Base-by-base conservation (phyloP, 306 rosid genomes). In the Geum urbanum region DNA sequence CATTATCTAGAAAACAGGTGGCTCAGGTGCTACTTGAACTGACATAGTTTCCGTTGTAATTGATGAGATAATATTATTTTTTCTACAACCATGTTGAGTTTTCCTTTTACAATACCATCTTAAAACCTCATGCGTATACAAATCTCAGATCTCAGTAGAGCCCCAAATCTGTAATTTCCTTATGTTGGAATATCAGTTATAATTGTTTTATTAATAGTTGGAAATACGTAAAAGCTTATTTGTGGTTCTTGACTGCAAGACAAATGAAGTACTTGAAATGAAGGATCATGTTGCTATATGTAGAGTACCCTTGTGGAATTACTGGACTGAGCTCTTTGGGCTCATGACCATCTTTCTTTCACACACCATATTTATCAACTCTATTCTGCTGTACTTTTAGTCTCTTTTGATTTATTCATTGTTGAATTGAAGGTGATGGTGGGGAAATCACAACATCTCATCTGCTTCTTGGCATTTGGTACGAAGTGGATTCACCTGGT, bases 401-500 rank as follows among this genome's bases (percentile, higher is more conserved):
- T 9, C 6, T 32, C 40, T 19, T 58, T 35, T 62, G 16, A 62
- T 68, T 58, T 10, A 44, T 46, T 19, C n/a, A 27, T 14, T 2
- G 63, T 24, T 63, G 27, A 68, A 53, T 67, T 73, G 84, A 80
- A 88, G 92, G 66, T 18, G 78, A 72, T 51, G 69, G 75, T 14
- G 86, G 86, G 67, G 91, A 91, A 80, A 53, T 86, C 67, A 79
- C 83, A 63, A 80, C 92, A 13, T 73, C 78, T 41, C 77, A 80
- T 84, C 37, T 86, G 37, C 87, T 88, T 74, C 85, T 91, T 44
- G 92, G 92, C 70, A 74, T 86, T 51, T 91, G 97, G 92, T 78
- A 81, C 18, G 86, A 86, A 63, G 79, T 43, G 60, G 83, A 79
- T 65, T 86, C 89, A 13, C 89, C 84, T 0, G 89, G 92, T 67